These are phyloP conservation scores for Trichoderma cornu-damae DNA, from an alignment of 2,329 filamentous ascomycete genomes.

Conservation along the genomic window DNA sequence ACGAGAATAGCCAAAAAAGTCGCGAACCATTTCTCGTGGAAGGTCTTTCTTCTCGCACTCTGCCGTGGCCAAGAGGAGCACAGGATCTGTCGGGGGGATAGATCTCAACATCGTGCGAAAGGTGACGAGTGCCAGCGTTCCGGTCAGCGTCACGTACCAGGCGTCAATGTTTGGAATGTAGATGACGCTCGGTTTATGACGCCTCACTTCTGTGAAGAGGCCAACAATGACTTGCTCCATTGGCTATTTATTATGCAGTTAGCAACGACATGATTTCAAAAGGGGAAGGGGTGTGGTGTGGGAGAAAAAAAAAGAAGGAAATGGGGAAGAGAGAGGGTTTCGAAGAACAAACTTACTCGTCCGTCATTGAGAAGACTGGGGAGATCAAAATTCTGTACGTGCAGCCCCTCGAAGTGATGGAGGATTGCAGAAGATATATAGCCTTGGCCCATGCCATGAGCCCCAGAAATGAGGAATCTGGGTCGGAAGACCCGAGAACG, in stretches of 20 bases:
- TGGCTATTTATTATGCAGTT: constrained; percentile 42
- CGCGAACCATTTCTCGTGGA: constrained; percentile 59
- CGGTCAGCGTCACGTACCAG: constrained; percentile 66
- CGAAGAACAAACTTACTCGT: constrained; percentile 49
- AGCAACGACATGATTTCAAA: constrained; percentile 16
- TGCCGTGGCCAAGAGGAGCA: constrained; percentile 80
- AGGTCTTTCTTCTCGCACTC: constrained; percentile 63
- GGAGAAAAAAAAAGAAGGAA: background rate
- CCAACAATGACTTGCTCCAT: constrained; percentile 86
- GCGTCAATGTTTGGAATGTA: constrained; percentile 86
- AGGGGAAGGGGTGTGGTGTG: background rate
- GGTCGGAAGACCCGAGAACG: constrained; percentile 83
- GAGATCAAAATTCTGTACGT: constrained; percentile 92
- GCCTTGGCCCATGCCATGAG: constrained; percentile 84
- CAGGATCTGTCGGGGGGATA: constrained; percentile 83
- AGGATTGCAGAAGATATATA: constrained; percentile 82
- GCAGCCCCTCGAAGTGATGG: constrained; percentile 86
- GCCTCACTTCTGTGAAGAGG: constrained; percentile 84
- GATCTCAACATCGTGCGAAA: constrained; percentile 78
- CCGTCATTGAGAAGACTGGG: constrained; percentile 81
- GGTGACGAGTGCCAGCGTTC: constrained; percentile 67
- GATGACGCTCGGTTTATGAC: constrained; percentile 92
- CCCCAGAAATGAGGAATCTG: constrained; percentile 75
- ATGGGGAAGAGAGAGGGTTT: background rate
- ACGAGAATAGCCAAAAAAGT: constrained; percentile 80